Base-by-base conservation (phyloP, 1,284 basidiomycete species). In the Cutaneotrichosporon arboriforme region DNA sequence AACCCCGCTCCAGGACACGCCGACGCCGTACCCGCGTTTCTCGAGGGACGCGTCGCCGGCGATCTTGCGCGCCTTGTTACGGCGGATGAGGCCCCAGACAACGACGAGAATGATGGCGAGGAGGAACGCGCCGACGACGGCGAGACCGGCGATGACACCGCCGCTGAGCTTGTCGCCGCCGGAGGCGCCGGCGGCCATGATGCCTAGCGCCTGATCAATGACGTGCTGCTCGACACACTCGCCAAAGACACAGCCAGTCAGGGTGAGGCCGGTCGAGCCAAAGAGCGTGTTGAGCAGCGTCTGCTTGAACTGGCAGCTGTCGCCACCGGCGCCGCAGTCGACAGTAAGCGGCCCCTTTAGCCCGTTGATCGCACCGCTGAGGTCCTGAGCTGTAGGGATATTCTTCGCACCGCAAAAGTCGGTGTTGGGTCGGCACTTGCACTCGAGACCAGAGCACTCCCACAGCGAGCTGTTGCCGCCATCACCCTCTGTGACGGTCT, bases 101-200 rank as follows among this genome's bases (percentile, higher is more conserved):
- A 91, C 65, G 23, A 84, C 71, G 0, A 76, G 69, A 5, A 90
- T 67, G 0, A 84, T 81, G 1, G 83, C 61, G 1, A 81, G 70
- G n/a, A 87, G 51, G 37, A 93, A 67, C 0, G 74, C 79, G 15
- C 88, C 85, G 3, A 94, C 83, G 23, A 91, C 86, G 0, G 84
- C 88, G 17, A 94, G 75, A 14, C 90, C 90, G 33, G 86, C 90
- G 54, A 93, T 89, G 15, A 93, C 89, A 2, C 90, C 89, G 1
- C 83, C 80, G 51, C 83, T 81, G 15, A 50, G 41, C 35, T 34
- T 34, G 14, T 21, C 14, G n/a, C 35, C 18, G 4, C 41, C 49
- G 7, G 42, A 12, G 1, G 47, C 17, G 26, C 26, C 26, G 2
- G 54, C n/a, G 12, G 57, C 41, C 10, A 45, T 44, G 40, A 69